Base-by-base conservation (phyloP, 345 rosid species). In the Brassica nigra region DNA sequence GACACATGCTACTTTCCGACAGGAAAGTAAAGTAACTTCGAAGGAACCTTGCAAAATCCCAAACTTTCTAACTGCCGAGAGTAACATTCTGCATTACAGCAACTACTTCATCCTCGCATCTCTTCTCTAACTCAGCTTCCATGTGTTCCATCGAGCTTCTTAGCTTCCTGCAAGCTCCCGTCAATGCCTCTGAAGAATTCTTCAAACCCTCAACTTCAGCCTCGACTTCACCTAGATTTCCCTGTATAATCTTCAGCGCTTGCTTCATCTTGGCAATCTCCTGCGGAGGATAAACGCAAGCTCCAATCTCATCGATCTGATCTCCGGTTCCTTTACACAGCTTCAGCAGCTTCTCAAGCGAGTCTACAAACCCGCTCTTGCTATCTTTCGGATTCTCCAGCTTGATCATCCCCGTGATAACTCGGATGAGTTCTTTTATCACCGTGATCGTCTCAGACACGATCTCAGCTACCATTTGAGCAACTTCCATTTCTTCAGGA, bases 231-330 rank as follows among this genome's bases (percentile, higher is more conserved):
- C 59, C 63, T 3, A 81, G 72, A 9, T 73, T 68, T 15, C 75
- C 79, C 0, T 81, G 77, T 37, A 95, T 79, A 65, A 85, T 83
- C 78, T 76, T 85, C 61, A 79, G 77, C 11, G 88, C 83, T 6
- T 69, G 82, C 66, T 44, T 82, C 83, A 91, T 90, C 10, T 84
- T 86, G 9, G 76, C 58, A 20, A 85, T 4, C 83, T 95, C 99
- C 72, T 92, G 97, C 0, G 98, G 97, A 0, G 99, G 98, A 76
- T 95, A 92, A 66, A 95, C 90, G 57, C 88, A 91, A 64, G 94
- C 95, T 61, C 96, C 96, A 4, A 92, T 84, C 77, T 95, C 99
- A 11, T 92, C 94, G 1, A 92, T 87, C 76, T 90, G 90, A 66
- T 70, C 79, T 9, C 94, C 94, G 0, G 86, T 82, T 75, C 83